Evolutionary conservation across 257 asterid species (phyloP).

Genomic region (Anisodus tanguticus): DNA sequence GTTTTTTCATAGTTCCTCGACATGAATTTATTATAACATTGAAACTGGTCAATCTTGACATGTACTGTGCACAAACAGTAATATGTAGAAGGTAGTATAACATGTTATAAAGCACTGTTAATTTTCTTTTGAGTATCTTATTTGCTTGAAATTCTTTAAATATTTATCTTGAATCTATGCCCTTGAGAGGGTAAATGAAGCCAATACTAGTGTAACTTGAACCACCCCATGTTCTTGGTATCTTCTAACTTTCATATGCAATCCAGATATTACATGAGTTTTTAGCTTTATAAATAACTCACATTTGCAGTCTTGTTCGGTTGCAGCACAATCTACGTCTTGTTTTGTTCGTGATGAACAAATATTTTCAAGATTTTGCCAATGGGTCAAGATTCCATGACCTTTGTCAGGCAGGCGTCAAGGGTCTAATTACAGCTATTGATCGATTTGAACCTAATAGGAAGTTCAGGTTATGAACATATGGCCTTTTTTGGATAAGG

Average conservation of each 20-base stretch:
- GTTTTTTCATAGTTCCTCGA: neutral
- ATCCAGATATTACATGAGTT: neutral
- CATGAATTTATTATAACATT: neutral
- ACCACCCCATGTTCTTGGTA: neutral
- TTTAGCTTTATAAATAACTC: slow-evolving; percentile 8
- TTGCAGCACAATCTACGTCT: slow-evolving; percentile 96
- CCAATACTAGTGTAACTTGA: slow-evolving; percentile 3
- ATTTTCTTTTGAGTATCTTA: neutral
- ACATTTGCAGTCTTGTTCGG: slow-evolving; percentile 28
- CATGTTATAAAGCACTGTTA: neutral
- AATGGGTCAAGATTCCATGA: slow-evolving; percentile 83
- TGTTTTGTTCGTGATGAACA: slow-evolving; percentile 86
- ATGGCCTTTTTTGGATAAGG: slow-evolving; percentile 93
- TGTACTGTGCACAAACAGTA: neutral
- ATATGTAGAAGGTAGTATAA: neutral
- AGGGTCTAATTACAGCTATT: slow-evolving; percentile 86
- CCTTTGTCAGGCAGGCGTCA: slow-evolving; percentile 95
- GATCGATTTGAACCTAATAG: slow-evolving; percentile 91
- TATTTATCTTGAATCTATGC: neutral
- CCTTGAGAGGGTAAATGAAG: neutral
- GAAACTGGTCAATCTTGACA: neutral
- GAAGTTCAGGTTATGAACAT: slow-evolving; percentile 71
- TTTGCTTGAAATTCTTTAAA: neutral
- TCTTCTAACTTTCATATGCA: neutral
- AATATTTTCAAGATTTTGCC: slow-evolving; percentile 81